Evolutionary conservation across 2,329 filamentous ascomycete genomes (phyloP).

Genomic region (Colletotrichum australisinense): DNA sequence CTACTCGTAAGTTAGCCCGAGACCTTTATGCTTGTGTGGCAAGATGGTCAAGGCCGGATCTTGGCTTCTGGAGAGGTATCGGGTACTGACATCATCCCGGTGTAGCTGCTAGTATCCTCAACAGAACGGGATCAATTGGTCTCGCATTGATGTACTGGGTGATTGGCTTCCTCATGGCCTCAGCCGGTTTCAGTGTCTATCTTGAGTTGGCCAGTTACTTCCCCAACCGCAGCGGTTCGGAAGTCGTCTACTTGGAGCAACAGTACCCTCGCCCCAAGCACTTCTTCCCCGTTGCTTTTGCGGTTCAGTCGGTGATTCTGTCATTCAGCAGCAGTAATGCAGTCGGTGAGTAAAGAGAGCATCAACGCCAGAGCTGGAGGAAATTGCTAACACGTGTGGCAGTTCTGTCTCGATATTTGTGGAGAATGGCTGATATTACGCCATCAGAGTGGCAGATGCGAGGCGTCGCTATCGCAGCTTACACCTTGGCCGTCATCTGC

Average conservation of each 20-base stretch:
- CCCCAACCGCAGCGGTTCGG: constrained; percentile 72
- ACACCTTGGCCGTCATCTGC: constrained; percentile 67
- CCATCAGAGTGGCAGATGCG: constrained; percentile 73
- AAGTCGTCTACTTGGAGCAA: constrained; percentile 77
- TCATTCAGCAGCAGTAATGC: constrained; percentile 76
- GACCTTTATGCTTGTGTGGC: no score
- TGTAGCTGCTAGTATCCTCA: constrained; percentile 67
- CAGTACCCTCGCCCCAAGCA: constrained; percentile 73
- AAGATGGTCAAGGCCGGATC: no score
- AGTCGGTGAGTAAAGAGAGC: constrained; percentile 52
- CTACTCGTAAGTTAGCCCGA: constrained; percentile 63
- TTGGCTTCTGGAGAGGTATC: no score
- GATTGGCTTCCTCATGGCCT: constrained; percentile 69
- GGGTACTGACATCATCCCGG: constrained; percentile 4
- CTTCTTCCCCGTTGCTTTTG: constrained; percentile 73
- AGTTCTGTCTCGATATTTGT: constrained; percentile 74
- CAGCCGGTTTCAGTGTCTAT: constrained; percentile 67
- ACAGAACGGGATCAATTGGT: constrained; percentile 70
- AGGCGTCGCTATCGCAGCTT: constrained; percentile 73
- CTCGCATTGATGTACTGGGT: constrained; percentile 73
- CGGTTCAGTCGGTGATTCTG: constrained; percentile 70
- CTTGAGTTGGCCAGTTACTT: constrained; percentile 75
- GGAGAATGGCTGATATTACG: constrained; percentile 61
- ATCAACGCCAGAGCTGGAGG: background rate
- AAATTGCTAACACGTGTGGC: constrained; percentile 49